Conservation (phyloP, 306 rosid genomes). For the Purshia tridentata region DNA sequence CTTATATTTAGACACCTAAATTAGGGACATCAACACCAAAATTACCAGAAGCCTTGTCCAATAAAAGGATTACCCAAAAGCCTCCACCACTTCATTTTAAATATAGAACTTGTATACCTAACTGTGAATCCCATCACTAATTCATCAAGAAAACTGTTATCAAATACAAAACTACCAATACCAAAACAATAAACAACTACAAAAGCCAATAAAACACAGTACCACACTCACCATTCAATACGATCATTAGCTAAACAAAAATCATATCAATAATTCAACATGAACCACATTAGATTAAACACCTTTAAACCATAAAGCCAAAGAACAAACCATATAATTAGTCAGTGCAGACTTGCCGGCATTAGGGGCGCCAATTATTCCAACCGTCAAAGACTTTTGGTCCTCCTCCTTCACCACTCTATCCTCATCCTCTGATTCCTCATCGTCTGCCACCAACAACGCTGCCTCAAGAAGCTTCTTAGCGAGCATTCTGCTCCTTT, state of each 20-base stretch:
- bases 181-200: neutral
- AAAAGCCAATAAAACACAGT: neutral
- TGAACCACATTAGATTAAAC: neutral
- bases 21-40: neutral
- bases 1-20: too few species aligned
- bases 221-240: neutral
- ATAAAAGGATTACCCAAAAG: too few species aligned
- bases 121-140: neutral
- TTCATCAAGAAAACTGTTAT: neutral
- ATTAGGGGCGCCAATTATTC: slow-evolving; percentile 92
- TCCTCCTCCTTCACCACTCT: slow-evolving; percentile 68
- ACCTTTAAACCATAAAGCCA: neutral
- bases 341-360: slow-evolving; percentile 96
- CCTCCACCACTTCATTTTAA: neutral
- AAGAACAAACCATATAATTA: slow-evolving; percentile 66
- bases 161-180: neutral
- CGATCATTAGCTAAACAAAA: neutral
- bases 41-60: too few species aligned
- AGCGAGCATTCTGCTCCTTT: slow-evolving; percentile 55
- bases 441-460: slow-evolving; percentile 32
- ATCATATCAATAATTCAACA: neutral
- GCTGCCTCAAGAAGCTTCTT: slow-evolving; percentile 78
- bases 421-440: slow-evolving; percentile 30
- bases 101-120: neutral
- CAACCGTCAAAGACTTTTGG: slow-evolving; percentile 79